These are phyloP conservation scores for Yamadazyma kanchanaburiensis DNA, from an alignment of 1,139 yeast species.

Conservation along the genomic window DNA sequence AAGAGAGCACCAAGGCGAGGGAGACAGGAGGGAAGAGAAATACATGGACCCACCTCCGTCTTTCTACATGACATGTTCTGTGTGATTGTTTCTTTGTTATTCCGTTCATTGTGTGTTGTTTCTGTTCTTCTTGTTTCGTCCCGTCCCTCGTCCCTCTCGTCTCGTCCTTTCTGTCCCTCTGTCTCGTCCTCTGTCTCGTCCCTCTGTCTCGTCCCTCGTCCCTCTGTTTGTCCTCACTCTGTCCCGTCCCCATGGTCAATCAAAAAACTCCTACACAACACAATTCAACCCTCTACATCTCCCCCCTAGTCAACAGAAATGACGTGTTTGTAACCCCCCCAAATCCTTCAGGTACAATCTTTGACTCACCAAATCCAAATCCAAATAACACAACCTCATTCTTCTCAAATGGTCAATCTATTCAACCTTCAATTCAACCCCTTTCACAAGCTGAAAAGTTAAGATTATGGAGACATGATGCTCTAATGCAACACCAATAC, in stretches of 20 bases:
- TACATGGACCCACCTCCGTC: too few species aligned
- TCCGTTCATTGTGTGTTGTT: too few species aligned
- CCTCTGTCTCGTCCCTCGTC: too few species aligned
- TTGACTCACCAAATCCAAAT: constrained; percentile 43
- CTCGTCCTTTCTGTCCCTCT: too few species aligned
- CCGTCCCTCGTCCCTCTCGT: too few species aligned
- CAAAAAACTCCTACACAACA: constrained; percentile 46
- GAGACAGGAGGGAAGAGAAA: background rate
- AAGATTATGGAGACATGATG: constrained; percentile 92
- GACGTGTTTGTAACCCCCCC: constrained; percentile 57
- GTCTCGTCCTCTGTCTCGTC: too few species aligned
- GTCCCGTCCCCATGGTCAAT: constrained; percentile 5
- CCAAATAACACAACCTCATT: constrained; percentile 43
- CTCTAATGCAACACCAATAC: constrained; percentile 88
- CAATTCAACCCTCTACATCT: constrained; percentile 60
- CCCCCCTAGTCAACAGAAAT: constrained; percentile 52
- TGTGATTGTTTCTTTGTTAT: too few species aligned
- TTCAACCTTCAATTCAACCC: constrained; percentile 22
- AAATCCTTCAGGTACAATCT: constrained; percentile 31
- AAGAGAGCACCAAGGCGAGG: background rate
- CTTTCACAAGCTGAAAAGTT: constrained; percentile 82
- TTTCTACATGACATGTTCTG: too few species aligned
- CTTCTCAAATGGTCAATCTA: constrained; percentile 17
- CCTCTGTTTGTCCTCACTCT: too few species aligned
- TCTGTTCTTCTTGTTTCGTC: too few species aligned